phyloP scores from a whole-genome alignment of 169 alveolate genomes.

The Plasmodium blacklocki region DNA sequence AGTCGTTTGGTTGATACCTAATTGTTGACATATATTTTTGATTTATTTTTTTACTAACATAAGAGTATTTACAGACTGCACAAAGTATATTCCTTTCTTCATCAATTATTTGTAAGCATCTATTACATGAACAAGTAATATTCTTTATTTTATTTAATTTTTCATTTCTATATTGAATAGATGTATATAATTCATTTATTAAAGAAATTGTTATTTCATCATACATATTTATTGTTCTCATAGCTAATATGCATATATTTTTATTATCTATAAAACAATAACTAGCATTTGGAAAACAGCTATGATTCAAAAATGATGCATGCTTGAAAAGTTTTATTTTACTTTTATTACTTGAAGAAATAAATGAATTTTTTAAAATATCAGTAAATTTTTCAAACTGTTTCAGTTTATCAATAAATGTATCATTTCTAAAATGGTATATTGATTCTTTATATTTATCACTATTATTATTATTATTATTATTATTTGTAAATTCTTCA shows the following conservation, averaged over 20 bases:
- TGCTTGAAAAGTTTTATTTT: conserved; percentile 45
- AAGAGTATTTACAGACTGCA: conserved; percentile 65
- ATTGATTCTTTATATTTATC: conserved; percentile 3
- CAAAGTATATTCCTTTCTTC: conserved; percentile 71
- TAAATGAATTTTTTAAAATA: conserved; percentile 68
- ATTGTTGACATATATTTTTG: not conserved
- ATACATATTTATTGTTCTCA: conserved; percentile 71
- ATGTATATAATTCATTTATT: conserved; percentile 66
- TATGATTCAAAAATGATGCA: conserved; percentile 57
- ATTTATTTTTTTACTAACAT: conserved; percentile 20
- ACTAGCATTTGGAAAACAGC: conserved; percentile 74
- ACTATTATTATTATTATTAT: not conserved
- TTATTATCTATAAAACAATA: conserved; percentile 50
- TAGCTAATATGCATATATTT: conserved; percentile 62
- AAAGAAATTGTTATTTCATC: conserved; percentile 64
- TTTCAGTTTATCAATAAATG: conserved; percentile 27
- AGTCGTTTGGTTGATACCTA: no score
- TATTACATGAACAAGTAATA: conserved; percentile 46
- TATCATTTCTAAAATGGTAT: conserved; percentile 5
- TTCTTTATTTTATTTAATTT: conserved; percentile 49
- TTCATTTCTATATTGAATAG: conserved; percentile 46
- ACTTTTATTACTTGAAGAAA: conserved; percentile 52
- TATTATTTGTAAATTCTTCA: not conserved
- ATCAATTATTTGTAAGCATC: conserved; percentile 74
- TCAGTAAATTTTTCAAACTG: conserved; percentile 69